Conservation (phyloP, 306 rosid genomes). For the Corylus heterophylla region DNA sequence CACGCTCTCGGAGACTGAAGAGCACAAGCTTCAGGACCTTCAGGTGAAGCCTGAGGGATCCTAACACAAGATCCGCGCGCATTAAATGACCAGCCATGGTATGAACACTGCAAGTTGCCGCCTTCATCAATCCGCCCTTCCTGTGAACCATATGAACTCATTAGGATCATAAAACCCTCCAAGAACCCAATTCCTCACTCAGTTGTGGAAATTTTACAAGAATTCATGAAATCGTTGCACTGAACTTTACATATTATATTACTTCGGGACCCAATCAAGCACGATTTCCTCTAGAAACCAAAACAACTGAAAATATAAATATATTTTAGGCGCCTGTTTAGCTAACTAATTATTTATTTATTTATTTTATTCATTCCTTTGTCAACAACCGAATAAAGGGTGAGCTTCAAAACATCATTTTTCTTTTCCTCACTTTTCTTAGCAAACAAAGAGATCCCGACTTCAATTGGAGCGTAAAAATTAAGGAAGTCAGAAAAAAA, state of each 20-base stretch:
- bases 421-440: conserved; percentile 11
- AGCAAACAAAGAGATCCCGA: conserved; percentile 9
- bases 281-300: neutral
- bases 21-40: conserved; percentile 95
- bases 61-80: conserved; percentile 80
- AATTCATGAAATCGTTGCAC: neutral
- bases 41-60: conserved; percentile 85
- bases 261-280: neutral
- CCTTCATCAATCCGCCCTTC: conserved; percentile 94
- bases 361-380: neutral
- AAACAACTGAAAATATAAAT: neutral
- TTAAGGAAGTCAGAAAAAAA: neutral
- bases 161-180: conserved; percentile 2
- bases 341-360: neutral
- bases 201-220: neutral
- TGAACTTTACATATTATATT: neutral
- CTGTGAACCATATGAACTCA: conserved; percentile 43
- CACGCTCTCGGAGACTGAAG: conserved; percentile 76
- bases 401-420: neutral
- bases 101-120: conserved; percentile 94
- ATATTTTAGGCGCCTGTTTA: neutral
- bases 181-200: neutral
- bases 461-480: neutral
- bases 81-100: conserved; percentile 96
- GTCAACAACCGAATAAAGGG: neutral